Evolutionary conservation across 768 basidiomycete species (phyloP).

Genomic region (Amanita jacksonii): DNA sequence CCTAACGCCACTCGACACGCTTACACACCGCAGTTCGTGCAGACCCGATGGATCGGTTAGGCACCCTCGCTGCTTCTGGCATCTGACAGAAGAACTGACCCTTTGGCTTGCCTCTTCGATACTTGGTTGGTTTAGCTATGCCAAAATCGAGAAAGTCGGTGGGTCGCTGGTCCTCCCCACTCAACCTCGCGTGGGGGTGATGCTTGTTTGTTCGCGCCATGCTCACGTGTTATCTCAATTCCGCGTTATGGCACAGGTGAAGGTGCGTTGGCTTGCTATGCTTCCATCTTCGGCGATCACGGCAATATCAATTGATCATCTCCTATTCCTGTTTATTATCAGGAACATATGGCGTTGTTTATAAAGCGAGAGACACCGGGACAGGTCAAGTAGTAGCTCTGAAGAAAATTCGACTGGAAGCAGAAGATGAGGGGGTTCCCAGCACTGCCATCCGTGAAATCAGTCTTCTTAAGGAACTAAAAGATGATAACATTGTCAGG

Average conservation of each 20-base stretch:
- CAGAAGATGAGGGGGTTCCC: constrained; percentile 98
- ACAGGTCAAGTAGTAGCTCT: constrained; percentile 85
- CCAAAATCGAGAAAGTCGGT: constrained; percentile 98
- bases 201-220: constrained; percentile 10
- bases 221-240: neutral
- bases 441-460: constrained; percentile 98
- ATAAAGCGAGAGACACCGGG: constrained; percentile 83
- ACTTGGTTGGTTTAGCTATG: constrained; percentile 51
- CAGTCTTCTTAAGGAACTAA: constrained; percentile 91
- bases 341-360: constrained; percentile 99
- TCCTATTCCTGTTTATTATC: constrained; percentile 8
- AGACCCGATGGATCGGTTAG: constrained; percentile 37
- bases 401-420: constrained; percentile 98
- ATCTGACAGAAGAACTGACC: constrained; percentile 4
- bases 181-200: constrained; percentile 12
- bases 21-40: neutral
- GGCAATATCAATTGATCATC: constrained; percentile 13
- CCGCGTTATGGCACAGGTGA: constrained; percentile 26
- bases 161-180: constrained; percentile 28
- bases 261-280: constrained; percentile 20
- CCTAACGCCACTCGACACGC: neutral
- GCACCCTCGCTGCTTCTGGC: constrained; percentile 7
- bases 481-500: constrained; percentile 95
- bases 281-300: constrained; percentile 38
- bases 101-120: constrained; percentile 12